Conservation (phyloP, 1,139 yeast species). For the Hanseniaspora uvarum region DNA sequence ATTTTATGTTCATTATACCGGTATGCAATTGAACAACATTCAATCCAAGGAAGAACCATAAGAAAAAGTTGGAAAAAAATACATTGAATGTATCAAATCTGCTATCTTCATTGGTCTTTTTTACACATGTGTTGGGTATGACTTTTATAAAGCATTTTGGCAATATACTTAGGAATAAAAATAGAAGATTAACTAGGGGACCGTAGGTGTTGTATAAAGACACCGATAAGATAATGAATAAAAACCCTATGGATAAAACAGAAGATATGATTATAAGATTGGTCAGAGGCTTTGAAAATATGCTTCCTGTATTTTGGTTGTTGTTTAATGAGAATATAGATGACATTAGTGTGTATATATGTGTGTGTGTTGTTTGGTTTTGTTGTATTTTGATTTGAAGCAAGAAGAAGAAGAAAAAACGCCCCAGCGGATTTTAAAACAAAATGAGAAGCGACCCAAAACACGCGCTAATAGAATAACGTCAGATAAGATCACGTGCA, state of each 20-base stretch:
- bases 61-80: constrained; percentile 15
- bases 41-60: constrained; percentile 15
- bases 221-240: constrained; percentile 11
- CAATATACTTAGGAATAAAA: constrained; percentile 11
- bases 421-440: too few relatives aligned
- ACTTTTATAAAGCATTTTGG: constrained; percentile 16
- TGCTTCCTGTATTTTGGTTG: not conserved
- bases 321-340: not conserved
- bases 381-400: not conserved
- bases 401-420: too few relatives aligned
- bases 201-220: constrained; percentile 15
- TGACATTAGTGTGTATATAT: not conserved
- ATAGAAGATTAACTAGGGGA: constrained; percentile 10
- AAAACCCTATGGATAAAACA: constrained; percentile 8
- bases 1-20: constrained; percentile 7
- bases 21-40: constrained; percentile 15
- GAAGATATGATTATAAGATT: constrained; percentile 7
- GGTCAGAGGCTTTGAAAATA: constrained; percentile 9
- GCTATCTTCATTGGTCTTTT: not conserved
- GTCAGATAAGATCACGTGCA: too few relatives aligned
- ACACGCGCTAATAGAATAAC: too few relatives aligned
- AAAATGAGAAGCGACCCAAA: too few relatives aligned
- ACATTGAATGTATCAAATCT: constrained; percentile 14
- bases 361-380: not conserved
- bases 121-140: constrained; percentile 7